These are phyloP conservation scores for Rutidosis leptorrhynchoides DNA, from an alignment of 129 eudicot genomes.

Conservation along the genomic window DNA sequence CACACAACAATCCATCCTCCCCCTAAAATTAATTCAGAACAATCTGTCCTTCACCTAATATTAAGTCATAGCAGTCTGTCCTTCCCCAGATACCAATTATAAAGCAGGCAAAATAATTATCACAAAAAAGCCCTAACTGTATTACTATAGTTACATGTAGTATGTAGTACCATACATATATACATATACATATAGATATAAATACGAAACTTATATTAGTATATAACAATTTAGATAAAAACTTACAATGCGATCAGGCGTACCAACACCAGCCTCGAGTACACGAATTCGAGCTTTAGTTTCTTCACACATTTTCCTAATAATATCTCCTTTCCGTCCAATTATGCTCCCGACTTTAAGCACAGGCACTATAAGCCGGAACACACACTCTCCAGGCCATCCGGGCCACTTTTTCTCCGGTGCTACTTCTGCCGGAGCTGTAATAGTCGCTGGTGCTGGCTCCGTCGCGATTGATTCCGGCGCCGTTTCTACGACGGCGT, in stretches of 20 bases:
- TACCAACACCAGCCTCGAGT: slow-evolving; percentile 58
- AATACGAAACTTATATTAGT: background rate
- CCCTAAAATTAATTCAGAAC: background rate
- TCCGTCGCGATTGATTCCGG: slow-evolving; percentile 1
- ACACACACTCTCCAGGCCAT: slow-evolving; percentile 84
- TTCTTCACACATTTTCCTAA: slow-evolving; percentile 70
- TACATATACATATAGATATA: too few species aligned
- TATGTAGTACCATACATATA: too few species aligned
- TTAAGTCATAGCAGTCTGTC: background rate
- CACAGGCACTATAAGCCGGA: slow-evolving; percentile 70
- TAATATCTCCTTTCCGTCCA: slow-evolving; percentile 81
- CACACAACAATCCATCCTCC: background rate
- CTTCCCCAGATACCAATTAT: too few species aligned
- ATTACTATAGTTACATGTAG: too few species aligned
- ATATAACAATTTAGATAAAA: background rate
- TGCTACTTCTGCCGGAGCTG: slow-evolving; percentile 14
- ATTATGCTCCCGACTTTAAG: slow-evolving; percentile 78
- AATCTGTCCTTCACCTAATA: background rate
- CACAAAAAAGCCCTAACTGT: too few species aligned
- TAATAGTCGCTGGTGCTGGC: slow-evolving; percentile 7
- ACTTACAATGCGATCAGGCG: slow-evolving; percentile 75
- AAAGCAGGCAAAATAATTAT: background rate
- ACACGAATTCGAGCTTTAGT: slow-evolving; percentile 71
- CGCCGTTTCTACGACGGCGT: slow-evolving; percentile 15
- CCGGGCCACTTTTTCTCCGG: slow-evolving; percentile 72